A percentile compares a stretch with the other conserved stretches of the same genome.
These are phyloP conservation scores for Pseudogymnoascus sp. DNA, from an alignment of 2,329 filamentous ascomycete species.

Conservation along the genomic window DNA sequence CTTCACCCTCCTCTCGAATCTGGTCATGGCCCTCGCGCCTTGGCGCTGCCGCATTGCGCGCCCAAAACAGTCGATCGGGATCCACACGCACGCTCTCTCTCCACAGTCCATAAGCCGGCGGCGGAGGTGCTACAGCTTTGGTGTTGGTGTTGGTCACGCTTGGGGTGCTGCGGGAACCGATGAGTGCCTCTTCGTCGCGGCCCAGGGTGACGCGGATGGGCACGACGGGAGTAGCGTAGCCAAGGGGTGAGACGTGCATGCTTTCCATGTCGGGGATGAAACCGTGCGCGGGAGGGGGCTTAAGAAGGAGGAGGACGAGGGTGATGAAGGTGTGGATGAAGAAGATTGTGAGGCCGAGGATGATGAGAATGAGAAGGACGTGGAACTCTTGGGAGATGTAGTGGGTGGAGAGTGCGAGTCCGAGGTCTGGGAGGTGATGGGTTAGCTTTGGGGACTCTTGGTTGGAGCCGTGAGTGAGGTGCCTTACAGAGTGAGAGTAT, in stretches of 20 bases:
- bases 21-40: conserved; percentile 17
- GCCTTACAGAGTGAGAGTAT: conserved; percentile 51
- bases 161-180: neutral
- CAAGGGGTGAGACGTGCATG: conserved; percentile 45
- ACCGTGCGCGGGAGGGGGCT: conserved; percentile 29
- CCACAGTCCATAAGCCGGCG: conserved; percentile 83
- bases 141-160: conserved; percentile 43
- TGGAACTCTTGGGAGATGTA: conserved; percentile 65
- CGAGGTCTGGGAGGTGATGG: conserved; percentile 52
- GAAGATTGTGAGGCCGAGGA: conserved; percentile 66
- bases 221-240: conserved; percentile 61
- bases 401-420: conserved; percentile 59
- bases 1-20: conserved; percentile 8
- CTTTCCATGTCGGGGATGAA: conserved; percentile 34
- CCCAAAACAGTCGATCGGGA: conserved; percentile 75
- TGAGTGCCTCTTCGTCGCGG: conserved; percentile 61
- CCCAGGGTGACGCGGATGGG: conserved; percentile 73
- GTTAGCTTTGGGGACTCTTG: neutral
- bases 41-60: conserved; percentile 47
- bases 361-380: conserved; percentile 70
- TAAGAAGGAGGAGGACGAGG: conserved; percentile 58
- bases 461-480: neutral
- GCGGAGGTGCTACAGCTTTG: conserved; percentile 52
- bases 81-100: conserved; percentile 75
- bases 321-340: conserved; percentile 75